phyloP scores from a whole-genome alignment of 495 filamentous ascomycete genomes.

The Durotheca rogersii region DNA sequence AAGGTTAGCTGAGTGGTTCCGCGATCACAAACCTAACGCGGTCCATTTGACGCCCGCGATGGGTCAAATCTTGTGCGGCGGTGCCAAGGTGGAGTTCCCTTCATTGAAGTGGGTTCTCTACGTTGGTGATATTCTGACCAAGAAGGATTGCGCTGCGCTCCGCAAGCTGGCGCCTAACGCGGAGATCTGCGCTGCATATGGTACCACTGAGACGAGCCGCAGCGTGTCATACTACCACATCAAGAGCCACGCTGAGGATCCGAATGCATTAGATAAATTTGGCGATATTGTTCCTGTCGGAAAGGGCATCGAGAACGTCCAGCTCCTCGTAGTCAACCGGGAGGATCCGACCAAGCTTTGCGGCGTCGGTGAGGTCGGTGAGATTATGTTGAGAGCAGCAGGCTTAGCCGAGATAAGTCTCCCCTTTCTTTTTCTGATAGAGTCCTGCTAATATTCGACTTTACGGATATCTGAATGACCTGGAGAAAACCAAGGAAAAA shows the following conservation, averaged over 20 bases:
- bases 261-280: conserved; percentile 67
- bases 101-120: conserved; percentile 82
- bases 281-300: conserved; percentile 84
- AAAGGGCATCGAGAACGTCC: conserved; percentile 88
- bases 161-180: conserved; percentile 77
- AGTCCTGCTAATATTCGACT: conserved; percentile 57
- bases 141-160: conserved; percentile 77
- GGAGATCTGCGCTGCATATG: conserved; percentile 87
- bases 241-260: conserved; percentile 65
- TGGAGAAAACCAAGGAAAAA: too few species aligned
- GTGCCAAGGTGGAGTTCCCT: conserved; percentile 74
- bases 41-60: conserved; percentile 94
- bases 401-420: conserved; percentile 73
- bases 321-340: conserved; percentile 85
- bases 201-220: conserved; percentile 86
- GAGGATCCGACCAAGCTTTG: conserved; percentile 72
- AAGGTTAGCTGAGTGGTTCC: conserved; percentile 89
- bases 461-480: conserved; percentile 67
- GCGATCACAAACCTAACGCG: conserved; percentile 71
- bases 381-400: conserved; percentile 85
- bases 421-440: not conserved
- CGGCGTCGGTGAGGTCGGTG: conserved; percentile 77
- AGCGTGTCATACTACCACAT: conserved; percentile 88
- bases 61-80: conserved; percentile 93
- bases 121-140: conserved; percentile 89